Conservation (phyloP, 2,329 filamentous ascomycete genomes). For the Bisporella sp. region DNA sequence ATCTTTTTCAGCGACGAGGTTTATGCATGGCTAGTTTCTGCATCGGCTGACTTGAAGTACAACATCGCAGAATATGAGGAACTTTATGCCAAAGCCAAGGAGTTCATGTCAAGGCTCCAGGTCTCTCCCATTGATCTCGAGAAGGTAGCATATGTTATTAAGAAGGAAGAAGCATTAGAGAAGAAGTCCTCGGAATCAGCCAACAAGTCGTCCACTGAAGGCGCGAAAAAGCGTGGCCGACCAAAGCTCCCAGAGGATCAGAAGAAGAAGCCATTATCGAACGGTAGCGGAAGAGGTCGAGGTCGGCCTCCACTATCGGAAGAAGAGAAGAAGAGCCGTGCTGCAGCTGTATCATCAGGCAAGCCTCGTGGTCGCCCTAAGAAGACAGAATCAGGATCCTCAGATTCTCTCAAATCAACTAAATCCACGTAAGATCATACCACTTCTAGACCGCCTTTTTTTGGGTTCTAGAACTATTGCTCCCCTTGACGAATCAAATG, state of each 20-base stretch:
- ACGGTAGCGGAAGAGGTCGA: conserved; percentile 15
- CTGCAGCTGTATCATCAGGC: no score
- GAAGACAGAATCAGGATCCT: no score
- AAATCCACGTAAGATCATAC: no score
- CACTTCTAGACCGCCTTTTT: no score
- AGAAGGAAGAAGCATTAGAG: conserved; percentile 32
- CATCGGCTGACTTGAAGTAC: conserved; percentile 48
- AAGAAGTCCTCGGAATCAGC: conserved; percentile 4
- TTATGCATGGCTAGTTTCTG: conserved; percentile 56
- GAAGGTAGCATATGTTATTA: conserved; percentile 63
- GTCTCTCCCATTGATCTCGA: conserved; percentile 58
- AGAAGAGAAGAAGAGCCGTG: not conserved
- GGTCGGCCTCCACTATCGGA: conserved; percentile 8
- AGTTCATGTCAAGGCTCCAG: conserved; percentile 40
- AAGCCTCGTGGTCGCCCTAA: no score
- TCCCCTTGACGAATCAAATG: no score
- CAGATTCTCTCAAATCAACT: no score
- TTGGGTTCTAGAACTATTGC: no score
- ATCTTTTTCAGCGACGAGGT: conserved; percentile 79
- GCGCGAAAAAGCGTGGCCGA: conserved; percentile 17
- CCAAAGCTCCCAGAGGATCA: conserved; percentile 16
- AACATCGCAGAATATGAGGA: conserved; percentile 58
- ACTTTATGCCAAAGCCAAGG: conserved; percentile 39
- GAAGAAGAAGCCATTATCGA: conserved; percentile 14
- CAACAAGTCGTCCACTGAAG: conserved; percentile 10